These are phyloP conservation scores for Phytopythium litorale DNA, from an alignment of 352 stramenopile species.

Conservation along the genomic window DNA sequence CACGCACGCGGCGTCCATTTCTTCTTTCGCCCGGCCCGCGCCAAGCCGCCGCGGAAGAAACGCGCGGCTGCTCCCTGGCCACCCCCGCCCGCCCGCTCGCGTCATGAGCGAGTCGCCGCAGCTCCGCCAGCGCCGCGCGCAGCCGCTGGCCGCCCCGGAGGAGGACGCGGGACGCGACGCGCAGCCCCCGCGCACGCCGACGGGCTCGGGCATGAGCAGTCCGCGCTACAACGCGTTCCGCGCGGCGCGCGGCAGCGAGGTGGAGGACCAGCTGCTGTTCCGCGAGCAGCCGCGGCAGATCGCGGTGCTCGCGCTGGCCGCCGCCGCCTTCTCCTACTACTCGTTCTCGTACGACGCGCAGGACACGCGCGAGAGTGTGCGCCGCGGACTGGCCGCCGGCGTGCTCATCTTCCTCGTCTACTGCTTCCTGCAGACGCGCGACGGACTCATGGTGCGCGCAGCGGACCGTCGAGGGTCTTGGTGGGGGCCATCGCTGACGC, in stretches of 20 bases:
- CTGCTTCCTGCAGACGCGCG: constrained; percentile 79
- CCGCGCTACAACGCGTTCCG: constrained; percentile 62
- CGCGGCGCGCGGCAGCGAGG: constrained; percentile 40
- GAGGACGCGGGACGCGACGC: neutral
- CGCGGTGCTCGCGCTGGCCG: constrained; percentile 55
- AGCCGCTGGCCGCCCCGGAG: neutral
- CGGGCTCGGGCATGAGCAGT: constrained; percentile 7
- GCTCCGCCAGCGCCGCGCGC: constrained; percentile 6
- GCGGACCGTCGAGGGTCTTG: neutral
- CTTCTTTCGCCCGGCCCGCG: neutral
- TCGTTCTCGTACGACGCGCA: constrained; percentile 80
- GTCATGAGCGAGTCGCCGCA: neutral
- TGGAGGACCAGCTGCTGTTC: constrained; percentile 72
- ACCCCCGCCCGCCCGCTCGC: neutral
- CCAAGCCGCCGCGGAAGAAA: constrained; percentile 3
- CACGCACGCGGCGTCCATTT: neutral
- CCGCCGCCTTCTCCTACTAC: constrained; percentile 68
- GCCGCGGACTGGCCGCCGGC: constrained; percentile 55
- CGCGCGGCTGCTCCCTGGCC: no score
- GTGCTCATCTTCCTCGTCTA: constrained; percentile 81
- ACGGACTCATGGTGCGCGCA: constrained; percentile 64
- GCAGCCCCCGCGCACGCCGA: neutral
- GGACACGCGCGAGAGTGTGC: constrained; percentile 61
- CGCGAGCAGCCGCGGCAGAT: constrained; percentile 77
- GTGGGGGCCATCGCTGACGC: neutral